phyloP scores from a whole-genome alignment of 306 rosid genomes.

The Pyrus pyrifolia region DNA sequence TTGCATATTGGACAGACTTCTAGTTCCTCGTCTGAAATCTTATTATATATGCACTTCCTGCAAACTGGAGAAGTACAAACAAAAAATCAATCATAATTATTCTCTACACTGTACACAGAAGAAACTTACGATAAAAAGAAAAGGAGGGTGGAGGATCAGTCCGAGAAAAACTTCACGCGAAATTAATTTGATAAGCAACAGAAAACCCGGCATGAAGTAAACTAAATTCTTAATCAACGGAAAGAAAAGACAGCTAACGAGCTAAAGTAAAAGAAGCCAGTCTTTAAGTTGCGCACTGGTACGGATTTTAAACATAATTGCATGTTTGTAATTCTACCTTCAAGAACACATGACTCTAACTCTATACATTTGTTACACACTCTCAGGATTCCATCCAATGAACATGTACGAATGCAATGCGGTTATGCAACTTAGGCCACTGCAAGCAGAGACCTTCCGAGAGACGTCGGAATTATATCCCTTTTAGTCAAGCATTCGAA shows the following conservation, averaged over 20 bases:
- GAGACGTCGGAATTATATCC: neutral
- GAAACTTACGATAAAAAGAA: neutral
- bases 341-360: neutral
- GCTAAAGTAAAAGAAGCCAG: neutral
- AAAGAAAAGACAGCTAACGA: neutral
- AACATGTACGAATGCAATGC: neutral
- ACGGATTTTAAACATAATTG: neutral
- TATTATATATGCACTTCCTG: conserved; percentile 72
- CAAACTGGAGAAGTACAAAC: conserved; percentile 53
- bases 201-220: neutral
- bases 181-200: neutral
- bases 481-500: conserved; percentile 25
- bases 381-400: neutral
- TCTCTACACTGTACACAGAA: neutral
- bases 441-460: conserved; percentile 1
- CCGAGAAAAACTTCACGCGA: neutral
- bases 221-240: conserved; percentile 2
- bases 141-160: neutral
- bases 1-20: conserved; percentile 70
- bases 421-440: neutral
- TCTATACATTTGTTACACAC: neutral
- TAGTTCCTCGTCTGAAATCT: conserved; percentile 52
- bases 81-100: conserved; percentile 7
- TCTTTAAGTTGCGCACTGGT: neutral
- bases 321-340: neutral